Conservation (phyloP, 169 alveolate species). For the Eimeria sp. region DNA sequence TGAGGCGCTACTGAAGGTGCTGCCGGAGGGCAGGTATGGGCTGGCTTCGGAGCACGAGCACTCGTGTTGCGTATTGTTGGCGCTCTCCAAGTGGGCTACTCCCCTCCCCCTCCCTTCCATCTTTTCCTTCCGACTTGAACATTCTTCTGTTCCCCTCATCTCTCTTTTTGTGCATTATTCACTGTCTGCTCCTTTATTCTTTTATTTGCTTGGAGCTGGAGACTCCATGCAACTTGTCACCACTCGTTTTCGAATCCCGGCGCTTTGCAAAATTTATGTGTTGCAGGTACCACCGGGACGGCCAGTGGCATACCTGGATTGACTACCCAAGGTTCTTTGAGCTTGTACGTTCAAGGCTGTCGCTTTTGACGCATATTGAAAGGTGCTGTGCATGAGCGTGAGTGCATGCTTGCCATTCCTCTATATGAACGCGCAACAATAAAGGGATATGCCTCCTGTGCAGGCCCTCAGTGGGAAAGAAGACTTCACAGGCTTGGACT, state of each 20-base stretch:
- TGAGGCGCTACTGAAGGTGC: slow-evolving; percentile 38
- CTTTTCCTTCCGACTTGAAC: not conserved
- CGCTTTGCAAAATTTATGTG: not conserved
- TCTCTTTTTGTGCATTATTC: not conserved
- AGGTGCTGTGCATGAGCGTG: not conserved
- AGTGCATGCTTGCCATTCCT: not conserved
- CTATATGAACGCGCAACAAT: not conserved
- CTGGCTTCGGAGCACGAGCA: slow-evolving; percentile 95
- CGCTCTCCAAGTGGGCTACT: slow-evolving; percentile 83
- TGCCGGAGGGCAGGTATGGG: slow-evolving; percentile 85
- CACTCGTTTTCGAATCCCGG: not conserved
- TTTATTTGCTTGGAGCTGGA: not conserved
- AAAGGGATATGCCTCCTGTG: not conserved
- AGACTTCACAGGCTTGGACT: slow-evolving; percentile 89
- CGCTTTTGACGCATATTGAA: not conserved
- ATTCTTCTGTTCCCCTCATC: not conserved
- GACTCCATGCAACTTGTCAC: not conserved
- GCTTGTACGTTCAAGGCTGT: slow-evolving; percentile 63
- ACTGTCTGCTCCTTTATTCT: not conserved
- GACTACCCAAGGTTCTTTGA: slow-evolving; percentile 91
- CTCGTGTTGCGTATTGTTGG: slow-evolving; percentile 91
- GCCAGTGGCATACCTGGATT: slow-evolving; percentile 95
- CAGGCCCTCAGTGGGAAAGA: slow-evolving; percentile 60
- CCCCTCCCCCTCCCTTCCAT: not conserved
- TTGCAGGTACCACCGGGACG: slow-evolving; percentile 86